Conservation (phyloP, 345 rosid genomes). For the Fremontodendron californicum region DNA sequence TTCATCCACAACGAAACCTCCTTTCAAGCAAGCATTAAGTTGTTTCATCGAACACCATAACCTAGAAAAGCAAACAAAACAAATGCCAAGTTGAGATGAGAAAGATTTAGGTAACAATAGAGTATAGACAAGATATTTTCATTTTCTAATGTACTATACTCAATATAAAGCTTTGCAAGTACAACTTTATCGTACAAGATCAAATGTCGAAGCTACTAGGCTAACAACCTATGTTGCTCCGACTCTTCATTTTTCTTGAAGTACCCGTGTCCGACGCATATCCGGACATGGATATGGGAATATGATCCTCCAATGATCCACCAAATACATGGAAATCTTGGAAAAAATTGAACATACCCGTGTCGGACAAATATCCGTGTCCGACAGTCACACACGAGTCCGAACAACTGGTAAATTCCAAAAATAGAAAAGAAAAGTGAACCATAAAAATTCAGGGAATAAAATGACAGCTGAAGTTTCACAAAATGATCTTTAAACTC, state of each 20-base stretch:
- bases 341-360: too few relatives aligned
- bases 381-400: too few relatives aligned
- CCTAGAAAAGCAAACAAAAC: constrained; percentile 31
- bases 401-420: not conserved
- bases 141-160: too few relatives aligned
- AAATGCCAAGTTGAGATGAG: not conserved
- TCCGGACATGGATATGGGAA: too few relatives aligned
- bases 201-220: not conserved
- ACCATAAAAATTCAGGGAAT: not conserved
- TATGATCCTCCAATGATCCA: too few relatives aligned
- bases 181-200: not conserved
- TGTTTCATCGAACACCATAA: constrained; percentile 63
- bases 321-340: too few relatives aligned
- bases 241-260: too few relatives aligned
- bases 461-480: not conserved
- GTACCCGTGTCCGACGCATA: too few relatives aligned
- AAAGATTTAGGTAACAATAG: not conserved
- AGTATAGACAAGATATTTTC: not conserved
- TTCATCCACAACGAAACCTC: constrained; percentile 36
- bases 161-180: too few relatives aligned
- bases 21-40: constrained; percentile 34
- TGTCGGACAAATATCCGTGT: too few relatives aligned
- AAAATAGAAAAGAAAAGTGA: not conserved
- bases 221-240: too few relatives aligned
- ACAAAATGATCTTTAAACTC: not conserved